Evolutionary conservation across 1,139 yeast genomes (phyloP).

Genomic region (Yamadazyma atlantica): DNA sequence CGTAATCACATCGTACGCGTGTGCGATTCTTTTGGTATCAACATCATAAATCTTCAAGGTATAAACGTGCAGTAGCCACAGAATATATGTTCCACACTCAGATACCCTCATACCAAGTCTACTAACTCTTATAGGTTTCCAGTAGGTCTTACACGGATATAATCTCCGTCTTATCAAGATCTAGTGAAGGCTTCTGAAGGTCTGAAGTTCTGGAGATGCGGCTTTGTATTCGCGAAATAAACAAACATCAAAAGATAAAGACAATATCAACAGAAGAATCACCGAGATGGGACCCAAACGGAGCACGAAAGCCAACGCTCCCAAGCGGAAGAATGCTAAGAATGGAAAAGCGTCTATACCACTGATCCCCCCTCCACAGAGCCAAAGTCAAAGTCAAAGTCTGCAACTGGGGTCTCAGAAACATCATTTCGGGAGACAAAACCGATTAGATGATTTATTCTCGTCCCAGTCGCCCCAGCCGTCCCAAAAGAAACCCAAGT

Average conservation of each 20-base stretch:
- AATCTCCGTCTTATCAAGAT: too few relatives aligned
- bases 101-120: slow-evolving; percentile 6
- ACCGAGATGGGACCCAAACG: not conserved
- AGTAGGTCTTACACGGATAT: too few relatives aligned
- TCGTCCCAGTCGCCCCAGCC: slow-evolving; percentile 15
- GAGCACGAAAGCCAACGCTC: not conserved
- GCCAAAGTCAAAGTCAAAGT: not conserved
- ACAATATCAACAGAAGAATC: not conserved
- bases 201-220: too few relatives aligned
- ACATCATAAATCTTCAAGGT: slow-evolving; percentile 11
- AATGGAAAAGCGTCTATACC: not conserved
- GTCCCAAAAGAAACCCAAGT: not conserved
- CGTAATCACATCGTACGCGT: slow-evolving; percentile 13
- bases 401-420: slow-evolving; percentile 1
- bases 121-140: too few relatives aligned
- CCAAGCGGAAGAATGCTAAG: not conserved
- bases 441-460: slow-evolving; percentile 27
- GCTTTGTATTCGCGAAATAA: not conserved
- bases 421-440: slow-evolving; percentile 20
- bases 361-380: not conserved
- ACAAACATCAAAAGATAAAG: not conserved
- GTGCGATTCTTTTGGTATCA: slow-evolving; percentile 5
- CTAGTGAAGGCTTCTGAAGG: too few relatives aligned
- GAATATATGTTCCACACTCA: slow-evolving; percentile 10
- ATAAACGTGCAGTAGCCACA: slow-evolving; percentile 5